These are phyloP conservation scores for Sporothrix schenckii DNA, from an alignment of 2,329 filamentous ascomycete species.

Conservation along the genomic window DNA sequence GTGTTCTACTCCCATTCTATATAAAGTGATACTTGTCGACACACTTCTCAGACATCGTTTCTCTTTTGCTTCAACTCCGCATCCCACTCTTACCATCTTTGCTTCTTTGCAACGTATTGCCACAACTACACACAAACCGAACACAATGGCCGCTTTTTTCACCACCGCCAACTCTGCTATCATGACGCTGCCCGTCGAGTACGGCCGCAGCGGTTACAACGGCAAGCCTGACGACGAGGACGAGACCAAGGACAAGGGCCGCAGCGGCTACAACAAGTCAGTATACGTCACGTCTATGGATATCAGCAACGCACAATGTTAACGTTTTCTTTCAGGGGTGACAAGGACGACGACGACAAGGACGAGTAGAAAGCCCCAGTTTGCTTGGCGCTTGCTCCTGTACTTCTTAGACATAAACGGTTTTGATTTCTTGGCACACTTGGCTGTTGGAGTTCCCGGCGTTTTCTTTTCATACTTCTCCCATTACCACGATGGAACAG, in stretches of 20 bases:
- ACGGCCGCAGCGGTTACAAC: constrained; percentile 50
- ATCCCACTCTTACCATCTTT: constrained; percentile 15
- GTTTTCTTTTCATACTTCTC: not conserved
- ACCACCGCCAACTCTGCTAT: constrained; percentile 42
- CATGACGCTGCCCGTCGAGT: constrained; percentile 42
- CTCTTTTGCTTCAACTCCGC: too few species aligned
- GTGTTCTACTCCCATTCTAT: constrained; percentile 6
- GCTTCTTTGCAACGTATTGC: not conserved
- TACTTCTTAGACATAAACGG: constrained; percentile 11
- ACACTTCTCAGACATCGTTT: not conserved
- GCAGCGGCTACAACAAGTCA: constrained; percentile 53
- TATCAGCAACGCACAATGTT: not conserved
- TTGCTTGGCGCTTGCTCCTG: not conserved
- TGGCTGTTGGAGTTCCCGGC: constrained; percentile 9
- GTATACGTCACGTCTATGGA: constrained; percentile 13
- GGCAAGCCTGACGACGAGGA: constrained; percentile 45
- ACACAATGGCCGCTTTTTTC: constrained; percentile 43
- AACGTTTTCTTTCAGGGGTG: constrained; percentile 32
- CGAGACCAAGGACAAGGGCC: constrained; percentile 47
- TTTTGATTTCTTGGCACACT: constrained; percentile 4
- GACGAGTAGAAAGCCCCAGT: constrained; percentile 39
- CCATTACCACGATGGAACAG: not conserved
- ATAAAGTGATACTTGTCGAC: constrained; percentile 24
- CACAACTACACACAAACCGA: constrained; percentile 4
- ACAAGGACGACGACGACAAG: constrained; percentile 46